These are phyloP conservation scores for Stentor coeruleus DNA, from an alignment of 73 alveolate species.

Conservation along the genomic window DNA sequence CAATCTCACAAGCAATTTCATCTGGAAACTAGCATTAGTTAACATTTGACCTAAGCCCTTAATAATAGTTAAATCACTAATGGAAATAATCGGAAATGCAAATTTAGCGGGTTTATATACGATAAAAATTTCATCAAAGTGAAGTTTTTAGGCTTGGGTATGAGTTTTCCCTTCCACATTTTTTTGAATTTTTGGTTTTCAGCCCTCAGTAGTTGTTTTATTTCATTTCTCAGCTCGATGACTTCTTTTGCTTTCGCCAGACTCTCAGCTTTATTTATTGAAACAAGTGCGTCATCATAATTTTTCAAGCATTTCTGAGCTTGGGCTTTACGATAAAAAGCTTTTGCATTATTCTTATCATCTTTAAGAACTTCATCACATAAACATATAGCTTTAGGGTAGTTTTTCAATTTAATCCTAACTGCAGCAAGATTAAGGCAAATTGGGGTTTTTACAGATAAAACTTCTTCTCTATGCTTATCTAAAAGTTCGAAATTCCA, in stretches of 20 bases:
- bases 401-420: not conserved
- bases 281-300: not conserved
- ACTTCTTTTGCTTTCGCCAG: not conserved
- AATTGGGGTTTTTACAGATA: slow-evolving; percentile 5
- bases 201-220: not conserved
- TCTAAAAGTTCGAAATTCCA: slow-evolving; percentile 10
- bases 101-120: not conserved
- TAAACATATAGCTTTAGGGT: not conserved
- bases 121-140: not conserved
- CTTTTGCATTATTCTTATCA: not conserved
- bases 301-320: not conserved
- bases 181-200: not conserved
- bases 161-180: slow-evolving; percentile 14
- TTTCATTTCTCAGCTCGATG: not conserved
- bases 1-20: not conserved
- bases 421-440: slow-evolving; percentile 2
- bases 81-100: slow-evolving; percentile 20
- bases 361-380: slow-evolving; percentile 23
- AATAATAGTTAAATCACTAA: not conserved
- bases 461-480: slow-evolving; percentile 21
- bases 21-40: not conserved
- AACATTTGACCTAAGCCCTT: not conserved
- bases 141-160: not conserved
- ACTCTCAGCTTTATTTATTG: not conserved
- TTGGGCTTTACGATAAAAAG: not conserved